A percentile compares a stretch with the other conserved stretches of the same genome.
Evolutionary conservation across 192 early-diverging fungal genomes (phyloP).

Genomic region (Linnemannia schmuckeri): DNA sequence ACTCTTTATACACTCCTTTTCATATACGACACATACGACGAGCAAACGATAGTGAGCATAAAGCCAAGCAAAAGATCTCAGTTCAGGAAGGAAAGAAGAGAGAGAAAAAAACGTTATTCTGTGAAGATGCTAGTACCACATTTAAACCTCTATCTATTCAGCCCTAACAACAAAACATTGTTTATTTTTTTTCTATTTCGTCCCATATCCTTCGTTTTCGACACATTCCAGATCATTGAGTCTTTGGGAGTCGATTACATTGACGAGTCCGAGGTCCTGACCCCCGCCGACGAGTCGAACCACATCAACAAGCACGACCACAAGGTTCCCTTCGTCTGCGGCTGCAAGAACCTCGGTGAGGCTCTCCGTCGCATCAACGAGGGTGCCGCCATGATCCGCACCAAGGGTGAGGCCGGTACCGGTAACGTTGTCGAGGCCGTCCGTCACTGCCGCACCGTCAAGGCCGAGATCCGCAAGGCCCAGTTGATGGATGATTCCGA

Average conservation of each 20-base stretch:
- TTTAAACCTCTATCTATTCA: neutral
- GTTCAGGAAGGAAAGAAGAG: neutral
- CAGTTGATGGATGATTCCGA: slow-evolving; percentile 89
- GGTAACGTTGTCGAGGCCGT: slow-evolving; percentile 99
- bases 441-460: slow-evolving; percentile 92
- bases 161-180: neutral
- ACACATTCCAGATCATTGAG: slow-evolving; percentile 81
- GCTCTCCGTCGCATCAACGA: slow-evolving; percentile 96
- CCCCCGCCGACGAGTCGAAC: slow-evolving; percentile 94
- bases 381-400: slow-evolving; percentile 98
- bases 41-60: neutral
- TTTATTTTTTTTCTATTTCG: neutral
- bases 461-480: slow-evolving; percentile 88
- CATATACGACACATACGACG: neutral
- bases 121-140: neutral
- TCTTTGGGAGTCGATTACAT: slow-evolving; percentile 94
- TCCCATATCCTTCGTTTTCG: neutral
- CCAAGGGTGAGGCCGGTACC: slow-evolving; percentile 98
- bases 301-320: slow-evolving; percentile 96
- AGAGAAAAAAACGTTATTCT: neutral
- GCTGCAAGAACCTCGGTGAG: slow-evolving; percentile 96
- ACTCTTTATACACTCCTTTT: neutral
- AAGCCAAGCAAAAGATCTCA: neutral
- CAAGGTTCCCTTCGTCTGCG: slow-evolving; percentile 97
- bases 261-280: slow-evolving; percentile 97